Base-by-base conservation (phyloP, 2,329 filamentous ascomycete species). In the Pseudogymnoascus sp. region DNA sequence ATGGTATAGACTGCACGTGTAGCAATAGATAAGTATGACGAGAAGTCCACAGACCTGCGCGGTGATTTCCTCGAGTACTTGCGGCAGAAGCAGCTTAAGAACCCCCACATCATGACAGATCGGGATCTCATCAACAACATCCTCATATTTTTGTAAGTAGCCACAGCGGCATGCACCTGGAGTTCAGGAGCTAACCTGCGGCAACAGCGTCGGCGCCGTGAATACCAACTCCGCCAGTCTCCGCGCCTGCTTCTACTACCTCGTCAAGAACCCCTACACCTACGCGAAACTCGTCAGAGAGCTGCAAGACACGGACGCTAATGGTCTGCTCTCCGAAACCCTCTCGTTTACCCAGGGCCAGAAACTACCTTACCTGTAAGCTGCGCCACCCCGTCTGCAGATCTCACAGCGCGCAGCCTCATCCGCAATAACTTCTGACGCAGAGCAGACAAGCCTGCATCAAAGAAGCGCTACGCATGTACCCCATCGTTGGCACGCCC, bases 281-380 rank as follows among this genome's bases (percentile, higher is more conserved):
- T 68, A 79, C 61, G 36, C 66, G 8, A 74, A 72, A 41, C 67
- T 81, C 2, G 68, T 70, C 1, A 16, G 66, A 0, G 79, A 82
- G 63, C 70, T 81, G 19, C 72, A 76, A 35, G 64, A 61, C 12
- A 23, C 62, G n/a, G 19, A 58, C 45, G 45, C 45, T 9, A 65
- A 62, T 3, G 52, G 62, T 4, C 58, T 64, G 7, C 33, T 63
- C 11, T 63, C 63, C 3, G 59, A 66, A 4, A 25, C 55, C 5
- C 61, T 71, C 22, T 66, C 67, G 0, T 75, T 72, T 59, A 68
- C 67, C 30, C 65, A 72, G 11, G 64, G 67, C 2, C 69, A 71
- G 62, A 63, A 68, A 2, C 67, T 79, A 62, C 75, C 74, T 0
- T 82, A 81, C 63, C 72, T 84, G 39, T 42, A 42, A 42, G 39